phyloP scores from a whole-genome alignment of 2,329 filamentous ascomycete genomes.

The Hortaea werneckii region DNA sequence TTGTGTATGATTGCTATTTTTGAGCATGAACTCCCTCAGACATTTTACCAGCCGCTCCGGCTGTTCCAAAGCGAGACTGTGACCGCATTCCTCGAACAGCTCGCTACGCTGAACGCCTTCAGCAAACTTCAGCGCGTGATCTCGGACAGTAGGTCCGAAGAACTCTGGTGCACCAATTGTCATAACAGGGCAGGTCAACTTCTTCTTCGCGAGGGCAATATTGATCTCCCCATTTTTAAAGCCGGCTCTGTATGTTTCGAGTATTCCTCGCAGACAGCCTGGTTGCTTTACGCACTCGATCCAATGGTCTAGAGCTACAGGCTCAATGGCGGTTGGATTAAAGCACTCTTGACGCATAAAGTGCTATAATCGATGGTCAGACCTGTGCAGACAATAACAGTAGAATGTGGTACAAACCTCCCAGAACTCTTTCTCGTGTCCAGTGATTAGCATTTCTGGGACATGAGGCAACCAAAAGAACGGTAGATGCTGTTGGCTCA shows the following conservation, averaged over 20 bases:
- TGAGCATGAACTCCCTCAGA: conserved; percentile 18
- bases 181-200: conserved; percentile 23
- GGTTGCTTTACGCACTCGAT: conserved; percentile 24
- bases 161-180: conserved; percentile 28
- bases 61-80: conserved; percentile 27
- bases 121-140: conserved; percentile 22
- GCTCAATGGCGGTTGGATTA: conserved; percentile 27
- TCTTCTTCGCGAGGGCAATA: conserved; percentile 18
- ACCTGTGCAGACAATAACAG: too few relatives aligned
- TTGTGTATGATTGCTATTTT: too few relatives aligned
- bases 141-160: conserved; percentile 24
- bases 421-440: too few relatives aligned
- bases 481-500: conserved; percentile 17
- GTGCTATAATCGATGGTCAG: too few relatives aligned
- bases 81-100: conserved; percentile 27
- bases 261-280: conserved; percentile 24
- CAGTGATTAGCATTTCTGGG: conserved; percentile 29
- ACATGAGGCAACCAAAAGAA: conserved; percentile 29
- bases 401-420: too few relatives aligned
- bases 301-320: conserved; percentile 24
- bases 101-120: conserved; percentile 21
- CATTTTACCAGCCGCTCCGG: conserved; percentile 20
- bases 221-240: conserved; percentile 26
- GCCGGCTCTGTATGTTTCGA: conserved; percentile 26
- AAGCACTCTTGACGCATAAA: conserved; percentile 25